Base-by-base conservation (phyloP, 1,139 yeast species). In the Hemisphaericaspora subhashii region DNA sequence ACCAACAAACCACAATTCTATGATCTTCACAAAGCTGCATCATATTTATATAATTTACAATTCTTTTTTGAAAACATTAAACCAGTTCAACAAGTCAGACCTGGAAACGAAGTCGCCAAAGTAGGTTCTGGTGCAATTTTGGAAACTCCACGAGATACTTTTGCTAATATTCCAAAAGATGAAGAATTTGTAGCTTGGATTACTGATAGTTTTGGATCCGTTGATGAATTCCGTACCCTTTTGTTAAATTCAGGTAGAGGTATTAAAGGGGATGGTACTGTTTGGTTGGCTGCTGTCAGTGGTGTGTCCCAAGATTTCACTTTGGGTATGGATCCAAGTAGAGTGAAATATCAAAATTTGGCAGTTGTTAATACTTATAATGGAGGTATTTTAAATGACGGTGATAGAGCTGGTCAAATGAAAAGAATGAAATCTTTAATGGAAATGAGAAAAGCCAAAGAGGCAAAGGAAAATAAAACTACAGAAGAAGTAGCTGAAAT, bases 281-380 rank as follows among this genome's bases (percentile, higher is more conserved):
- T 85, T 2, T 85, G 92, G 92, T 58, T 82, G 23, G 80, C 81
- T n/a, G 85, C 85, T 2, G 79, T 78, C 51, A 72, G 78, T 35
- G 61, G 63, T 32, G 57, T 62, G 45, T 54, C 68, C 22, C 67
- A 65, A 42, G 54, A 46, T 31, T 50, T 55, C n/a, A n/a, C n/a
- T 14, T 40, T 50, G 12, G 47, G 41, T 27, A 51, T 52, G 13
- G 40, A 44, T 31, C 43, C 38, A 12, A 33, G 35, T 41, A 63
- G 55, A 28, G 56, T 62, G 3, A 61, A 51, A 46, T 77, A 60
- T 48, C 71, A 70, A 41, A 68, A 72, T 24, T 66, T 84, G 51
- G 79, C 78, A 31, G 64, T 85, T n/a, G 66, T 84, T 39, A 85
- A 84, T 64, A 84, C 92, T n/a, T 85, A 83, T 57, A 83, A 83